A percentile compares a stretch with the other conserved stretches of the same genome.
Evolutionary conservation across 164 flowering plant species (phyloP).

Genomic region (Dillenia suffruticosa): DNA sequence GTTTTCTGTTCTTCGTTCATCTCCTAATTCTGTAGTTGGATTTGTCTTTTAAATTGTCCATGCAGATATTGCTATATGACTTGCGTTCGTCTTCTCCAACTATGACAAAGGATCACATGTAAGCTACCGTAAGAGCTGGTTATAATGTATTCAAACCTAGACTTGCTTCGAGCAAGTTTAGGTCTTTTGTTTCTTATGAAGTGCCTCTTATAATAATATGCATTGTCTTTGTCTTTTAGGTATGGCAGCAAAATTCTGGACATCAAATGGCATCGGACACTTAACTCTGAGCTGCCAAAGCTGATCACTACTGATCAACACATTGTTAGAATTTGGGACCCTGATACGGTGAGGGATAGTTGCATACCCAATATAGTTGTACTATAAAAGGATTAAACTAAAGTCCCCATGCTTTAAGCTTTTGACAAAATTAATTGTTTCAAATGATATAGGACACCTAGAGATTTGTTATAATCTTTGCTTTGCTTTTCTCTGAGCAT

Average conservation of each 20-base stretch:
- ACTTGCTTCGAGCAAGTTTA: no score
- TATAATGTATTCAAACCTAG: not conserved
- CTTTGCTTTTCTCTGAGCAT: no score
- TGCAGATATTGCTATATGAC: slow-evolving; percentile 91
- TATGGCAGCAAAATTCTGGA: slow-evolving; percentile 82
- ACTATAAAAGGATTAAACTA: no score
- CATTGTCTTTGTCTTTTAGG: slow-evolving; percentile 37
- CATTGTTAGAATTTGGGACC: slow-evolving; percentile 92
- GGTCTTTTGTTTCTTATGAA: not conserved
- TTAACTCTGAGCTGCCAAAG: slow-evolving; percentile 61
- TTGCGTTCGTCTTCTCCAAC: slow-evolving; percentile 85
- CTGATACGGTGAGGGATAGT: slow-evolving; percentile 66
- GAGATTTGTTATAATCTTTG: no score
- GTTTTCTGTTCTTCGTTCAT: no score
- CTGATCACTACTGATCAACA: slow-evolving; percentile 75
- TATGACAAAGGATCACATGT: slow-evolving; percentile 88
- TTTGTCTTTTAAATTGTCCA: not conserved
- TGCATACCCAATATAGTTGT: no score
- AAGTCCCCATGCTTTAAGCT: not conserved
- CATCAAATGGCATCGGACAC: slow-evolving; percentile 91
- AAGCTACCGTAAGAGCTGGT: slow-evolving; percentile 18
- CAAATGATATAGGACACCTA: no score
- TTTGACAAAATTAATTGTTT: no score
- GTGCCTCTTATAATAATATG: slow-evolving; percentile 2
- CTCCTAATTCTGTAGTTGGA: no score